Conservation (phyloP, 2,329 filamentous ascomycete genomes). For the Niveomyces coronatus region DNA sequence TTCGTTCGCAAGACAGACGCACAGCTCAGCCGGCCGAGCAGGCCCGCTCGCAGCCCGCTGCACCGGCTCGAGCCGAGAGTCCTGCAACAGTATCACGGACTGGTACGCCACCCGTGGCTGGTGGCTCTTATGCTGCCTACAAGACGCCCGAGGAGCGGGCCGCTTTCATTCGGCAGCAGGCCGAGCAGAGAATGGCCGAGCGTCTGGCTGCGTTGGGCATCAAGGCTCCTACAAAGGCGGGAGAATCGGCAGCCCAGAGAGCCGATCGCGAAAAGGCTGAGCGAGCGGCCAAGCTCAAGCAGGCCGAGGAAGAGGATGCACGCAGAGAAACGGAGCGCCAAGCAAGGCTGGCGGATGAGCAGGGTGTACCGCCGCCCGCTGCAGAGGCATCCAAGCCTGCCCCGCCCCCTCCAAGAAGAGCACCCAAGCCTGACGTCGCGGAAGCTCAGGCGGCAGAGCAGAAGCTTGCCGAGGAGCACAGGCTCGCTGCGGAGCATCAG, state of each 20-base stretch:
- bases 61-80: constrained; percentile 29
- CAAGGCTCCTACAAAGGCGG: constrained; percentile 67
- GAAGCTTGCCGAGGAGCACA: constrained; percentile 55
- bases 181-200: constrained; percentile 94
- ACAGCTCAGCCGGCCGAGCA: constrained; percentile 35
- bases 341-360: constrained; percentile 70
- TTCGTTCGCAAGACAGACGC: constrained; percentile 50
- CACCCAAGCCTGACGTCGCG: constrained; percentile 48
- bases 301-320: constrained; percentile 90
- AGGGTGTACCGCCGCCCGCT: constrained; percentile 49
- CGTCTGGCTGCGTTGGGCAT: constrained; percentile 87
- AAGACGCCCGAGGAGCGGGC: constrained; percentile 89
- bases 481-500: constrained; percentile 60
- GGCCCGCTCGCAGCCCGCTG: constrained; percentile 26
- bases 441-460: constrained; percentile 53
- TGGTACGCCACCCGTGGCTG: constrained; percentile 32
- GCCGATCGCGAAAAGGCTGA: constrained; percentile 83
- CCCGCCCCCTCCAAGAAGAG: constrained; percentile 71
- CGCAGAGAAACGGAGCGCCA: constrained; percentile 82
- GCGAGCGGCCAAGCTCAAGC: constrained; percentile 72
- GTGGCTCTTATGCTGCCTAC: constrained; percentile 69
- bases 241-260: constrained; percentile 73
- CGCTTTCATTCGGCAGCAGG: constrained; percentile 93
- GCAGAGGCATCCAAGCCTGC: constrained; percentile 41
- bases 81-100: constrained; percentile 44